Conservation (phyloP, 331 rosid genomes). For the Saraca asoca region DNA sequence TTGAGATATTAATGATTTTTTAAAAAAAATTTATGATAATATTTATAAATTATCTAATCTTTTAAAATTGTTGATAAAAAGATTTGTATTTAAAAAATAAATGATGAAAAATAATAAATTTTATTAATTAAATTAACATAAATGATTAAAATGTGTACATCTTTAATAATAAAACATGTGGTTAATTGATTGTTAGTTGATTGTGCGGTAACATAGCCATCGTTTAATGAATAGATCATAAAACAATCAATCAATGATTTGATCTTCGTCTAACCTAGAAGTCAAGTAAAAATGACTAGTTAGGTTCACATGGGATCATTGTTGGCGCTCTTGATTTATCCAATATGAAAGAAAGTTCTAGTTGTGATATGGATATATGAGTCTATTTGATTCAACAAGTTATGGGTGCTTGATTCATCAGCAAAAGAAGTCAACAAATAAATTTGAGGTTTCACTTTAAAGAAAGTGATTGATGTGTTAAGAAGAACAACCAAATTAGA, state of each 20-base stretch:
- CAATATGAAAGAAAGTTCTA: slow-evolving; percentile 16
- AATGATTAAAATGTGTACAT: too few species aligned
- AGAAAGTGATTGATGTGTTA: slow-evolving; percentile 48
- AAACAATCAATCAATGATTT: slow-evolving; percentile 6
- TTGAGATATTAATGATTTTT: too few species aligned
- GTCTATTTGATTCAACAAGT: slow-evolving; percentile 29
- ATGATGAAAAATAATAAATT: too few species aligned
- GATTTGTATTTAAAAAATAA: too few species aligned
- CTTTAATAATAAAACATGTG: too few species aligned
- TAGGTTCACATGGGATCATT: background rate
- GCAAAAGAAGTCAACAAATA: background rate
- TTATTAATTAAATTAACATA: too few species aligned
- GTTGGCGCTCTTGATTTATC: background rate
- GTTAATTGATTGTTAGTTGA: too few species aligned
- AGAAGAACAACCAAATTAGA: slow-evolving; percentile 5
- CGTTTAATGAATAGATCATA: background rate
- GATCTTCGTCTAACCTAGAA: background rate
- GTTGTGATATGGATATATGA: slow-evolving; percentile 2
- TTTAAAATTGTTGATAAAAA: too few species aligned
- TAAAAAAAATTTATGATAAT: too few species aligned
- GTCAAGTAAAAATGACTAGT: slow-evolving; percentile 4
- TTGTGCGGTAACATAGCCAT: too few species aligned
- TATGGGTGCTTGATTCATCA: slow-evolving; percentile 30
- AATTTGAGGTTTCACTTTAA: slow-evolving; percentile 25
- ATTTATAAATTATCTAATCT: too few species aligned